Conservation (phyloP, 1,139 yeast species). For the Diutina rugosa region DNA sequence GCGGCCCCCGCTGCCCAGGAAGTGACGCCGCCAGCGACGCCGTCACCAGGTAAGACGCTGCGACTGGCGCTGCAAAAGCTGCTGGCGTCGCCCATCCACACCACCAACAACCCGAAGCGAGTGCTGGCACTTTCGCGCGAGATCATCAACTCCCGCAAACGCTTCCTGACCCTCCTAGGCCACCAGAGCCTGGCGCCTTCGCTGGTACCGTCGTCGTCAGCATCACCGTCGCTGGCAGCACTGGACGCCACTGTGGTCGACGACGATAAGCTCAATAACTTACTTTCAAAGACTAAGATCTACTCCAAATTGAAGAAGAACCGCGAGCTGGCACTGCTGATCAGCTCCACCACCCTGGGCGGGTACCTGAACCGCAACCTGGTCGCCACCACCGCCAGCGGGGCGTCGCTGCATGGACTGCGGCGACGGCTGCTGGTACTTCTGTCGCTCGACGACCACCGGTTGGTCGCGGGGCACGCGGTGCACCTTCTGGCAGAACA, state of each 20-base stretch:
- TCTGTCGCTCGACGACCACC: constrained; percentile 9
- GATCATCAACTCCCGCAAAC: constrained; percentile 2
- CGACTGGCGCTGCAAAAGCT: constrained; percentile 1
- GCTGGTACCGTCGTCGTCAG: neutral
- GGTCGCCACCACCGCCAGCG: constrained; percentile 10
- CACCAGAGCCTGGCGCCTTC: neutral
- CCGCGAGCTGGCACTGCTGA: constrained; percentile 24
- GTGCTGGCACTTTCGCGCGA: constrained; percentile 2
- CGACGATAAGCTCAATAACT: constrained; percentile 10
- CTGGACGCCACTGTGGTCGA: neutral
- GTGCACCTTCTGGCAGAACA: constrained; percentile 9
- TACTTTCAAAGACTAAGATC: constrained; percentile 18
- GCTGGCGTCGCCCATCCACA: neutral
- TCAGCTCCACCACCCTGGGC: constrained; percentile 11
- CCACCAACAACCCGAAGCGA: neutral
- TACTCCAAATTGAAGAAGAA: constrained; percentile 26
- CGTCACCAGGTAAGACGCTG: neutral
- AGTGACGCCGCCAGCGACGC: neutral
- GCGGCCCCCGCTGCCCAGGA: constrained; percentile 1
- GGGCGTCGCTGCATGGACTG: constrained; percentile 13
- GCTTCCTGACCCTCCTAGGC: constrained; percentile 5
- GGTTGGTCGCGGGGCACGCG: constrained; percentile 4
- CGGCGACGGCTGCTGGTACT: constrained; percentile 12
- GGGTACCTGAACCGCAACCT: constrained; percentile 8
- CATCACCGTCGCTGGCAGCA: constrained; percentile 1